Evolutionary conservation across 768 basidiomycete genomes (phyloP).

Genomic region (Austroboletus festivus): DNA sequence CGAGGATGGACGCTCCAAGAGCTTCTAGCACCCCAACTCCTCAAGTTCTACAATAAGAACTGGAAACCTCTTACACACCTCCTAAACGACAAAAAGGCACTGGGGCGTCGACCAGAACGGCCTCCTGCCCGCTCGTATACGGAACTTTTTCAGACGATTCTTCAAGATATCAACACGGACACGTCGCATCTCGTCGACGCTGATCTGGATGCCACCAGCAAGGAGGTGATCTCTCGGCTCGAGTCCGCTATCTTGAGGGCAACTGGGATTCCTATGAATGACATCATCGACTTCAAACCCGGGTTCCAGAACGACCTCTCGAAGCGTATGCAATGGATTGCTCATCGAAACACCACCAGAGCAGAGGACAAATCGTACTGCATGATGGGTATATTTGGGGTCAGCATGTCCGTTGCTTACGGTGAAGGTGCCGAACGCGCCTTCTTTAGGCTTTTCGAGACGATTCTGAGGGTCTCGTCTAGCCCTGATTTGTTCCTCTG

Average conservation of each 20-base stretch:
- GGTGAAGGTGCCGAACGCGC: constrained; percentile 13
- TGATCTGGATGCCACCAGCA: too few species aligned
- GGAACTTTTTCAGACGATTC: too few species aligned
- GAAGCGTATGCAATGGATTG: constrained; percentile 9
- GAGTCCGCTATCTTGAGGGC: too few species aligned
- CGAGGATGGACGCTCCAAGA: constrained; percentile 13
- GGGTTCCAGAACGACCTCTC: neutral
- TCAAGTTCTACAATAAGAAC: constrained; percentile 6
- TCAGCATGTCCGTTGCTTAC: constrained; percentile 10
- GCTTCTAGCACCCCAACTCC: constrained; percentile 1
- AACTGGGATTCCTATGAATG: too few species aligned
- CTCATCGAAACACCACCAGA: constrained; percentile 12
- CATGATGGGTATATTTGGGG: constrained; percentile 12
- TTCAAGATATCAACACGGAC: too few species aligned
- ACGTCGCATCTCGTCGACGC: too few species aligned
- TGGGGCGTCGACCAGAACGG: too few species aligned
- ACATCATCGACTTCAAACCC: too few species aligned
- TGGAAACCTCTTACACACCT: too few species aligned
- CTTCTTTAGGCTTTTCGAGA: constrained; percentile 7
- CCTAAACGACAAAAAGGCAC: too few species aligned
- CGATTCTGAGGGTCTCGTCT: neutral
- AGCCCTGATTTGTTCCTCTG: neutral
- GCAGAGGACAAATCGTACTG: constrained; percentile 15
- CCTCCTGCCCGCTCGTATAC: too few species aligned
- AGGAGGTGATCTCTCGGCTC: too few species aligned